These are phyloP conservation scores for Pisolithus microcarpus DNA, from an alignment of 768 basidiomycete species.

Conservation along the genomic window DNA sequence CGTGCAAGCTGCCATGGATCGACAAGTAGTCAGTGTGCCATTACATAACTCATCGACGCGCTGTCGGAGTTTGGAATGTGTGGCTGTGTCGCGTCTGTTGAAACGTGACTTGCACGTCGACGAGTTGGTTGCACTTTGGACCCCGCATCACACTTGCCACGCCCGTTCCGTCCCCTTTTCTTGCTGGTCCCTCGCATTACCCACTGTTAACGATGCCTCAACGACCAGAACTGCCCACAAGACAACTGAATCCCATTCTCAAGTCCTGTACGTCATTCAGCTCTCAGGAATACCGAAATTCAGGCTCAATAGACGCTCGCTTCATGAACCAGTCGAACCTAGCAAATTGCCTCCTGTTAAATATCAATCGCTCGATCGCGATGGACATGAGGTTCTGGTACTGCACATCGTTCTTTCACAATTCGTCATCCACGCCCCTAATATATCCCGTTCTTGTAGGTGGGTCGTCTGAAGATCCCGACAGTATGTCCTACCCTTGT, in stretches of 20 bases:
- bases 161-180: not conserved
- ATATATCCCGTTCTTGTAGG: conserved; percentile 34
- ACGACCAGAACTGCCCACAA: conserved; percentile 47
- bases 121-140: too few relatives aligned
- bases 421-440: conserved; percentile 7
- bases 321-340: conserved; percentile 28
- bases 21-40: too few relatives aligned
- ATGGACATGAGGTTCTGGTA: conserved; percentile 82
- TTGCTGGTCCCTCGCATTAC: not conserved
- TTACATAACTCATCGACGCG: too few relatives aligned
- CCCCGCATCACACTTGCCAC: too few relatives aligned
- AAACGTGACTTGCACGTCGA: too few relatives aligned
- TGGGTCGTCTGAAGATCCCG: conserved; percentile 84
- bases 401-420: conserved; percentile 13
- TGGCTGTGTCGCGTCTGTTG: too few relatives aligned
- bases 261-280: conserved; percentile 32
- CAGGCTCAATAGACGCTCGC: not conserved
- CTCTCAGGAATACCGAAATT: not conserved
- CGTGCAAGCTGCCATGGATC: too few relatives aligned
- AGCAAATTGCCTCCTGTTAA: conserved; percentile 66
- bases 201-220: conserved; percentile 24
- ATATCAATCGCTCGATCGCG: conserved; percentile 85
- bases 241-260: conserved; percentile 45
- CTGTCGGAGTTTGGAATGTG: too few relatives aligned
- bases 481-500: conserved; percentile 49